phyloP scores from a whole-genome alignment of 345 rosid genomes.

The Anacardium occidentale region DNA sequence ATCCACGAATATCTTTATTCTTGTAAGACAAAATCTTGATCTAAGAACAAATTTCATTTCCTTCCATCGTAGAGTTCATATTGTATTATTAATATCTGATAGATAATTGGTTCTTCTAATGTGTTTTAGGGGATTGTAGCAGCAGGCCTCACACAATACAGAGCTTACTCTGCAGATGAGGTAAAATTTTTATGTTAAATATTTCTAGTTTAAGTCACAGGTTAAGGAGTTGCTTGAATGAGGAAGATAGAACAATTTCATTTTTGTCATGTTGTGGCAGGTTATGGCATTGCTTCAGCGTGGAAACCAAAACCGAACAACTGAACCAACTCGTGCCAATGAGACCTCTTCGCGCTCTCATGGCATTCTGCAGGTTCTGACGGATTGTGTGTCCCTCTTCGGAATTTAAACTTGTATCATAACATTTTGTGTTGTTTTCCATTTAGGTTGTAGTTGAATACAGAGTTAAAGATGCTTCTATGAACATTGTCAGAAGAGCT shows the following conservation, averaged over 20 bases:
- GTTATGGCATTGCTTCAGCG: constrained; percentile 89
- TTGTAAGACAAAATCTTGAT: background rate
- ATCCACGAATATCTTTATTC: background rate
- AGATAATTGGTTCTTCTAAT: constrained; percentile 16
- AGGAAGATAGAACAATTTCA: constrained; percentile 11
- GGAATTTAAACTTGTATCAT: background rate
- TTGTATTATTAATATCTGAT: constrained; percentile 3
- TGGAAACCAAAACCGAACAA: constrained; percentile 93
- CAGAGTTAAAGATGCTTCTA: constrained; percentile 59
- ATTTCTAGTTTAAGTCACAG: background rate
- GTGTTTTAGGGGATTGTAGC: constrained; percentile 74
- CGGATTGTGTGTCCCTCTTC: background rate
- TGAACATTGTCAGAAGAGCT: constrained; percentile 56
- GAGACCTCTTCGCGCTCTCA: constrained; percentile 97
- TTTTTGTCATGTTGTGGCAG: constrained; percentile 36
- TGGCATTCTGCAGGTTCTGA: constrained; percentile 83
- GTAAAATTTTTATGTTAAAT: constrained; percentile 31
- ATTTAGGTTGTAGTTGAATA: constrained; percentile 76
- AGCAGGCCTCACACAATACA: constrained; percentile 91
- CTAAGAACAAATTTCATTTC: background rate
- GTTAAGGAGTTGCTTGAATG: constrained; percentile 1
- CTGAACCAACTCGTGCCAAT: constrained; percentile 89
- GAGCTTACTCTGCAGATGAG: constrained; percentile 95
- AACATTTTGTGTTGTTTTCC: constrained; percentile 15
- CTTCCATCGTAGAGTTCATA: background rate